phyloP scores from a whole-genome alignment of 2,329 filamentous ascomycete species.

The Furcasterigmium sp. region DNA sequence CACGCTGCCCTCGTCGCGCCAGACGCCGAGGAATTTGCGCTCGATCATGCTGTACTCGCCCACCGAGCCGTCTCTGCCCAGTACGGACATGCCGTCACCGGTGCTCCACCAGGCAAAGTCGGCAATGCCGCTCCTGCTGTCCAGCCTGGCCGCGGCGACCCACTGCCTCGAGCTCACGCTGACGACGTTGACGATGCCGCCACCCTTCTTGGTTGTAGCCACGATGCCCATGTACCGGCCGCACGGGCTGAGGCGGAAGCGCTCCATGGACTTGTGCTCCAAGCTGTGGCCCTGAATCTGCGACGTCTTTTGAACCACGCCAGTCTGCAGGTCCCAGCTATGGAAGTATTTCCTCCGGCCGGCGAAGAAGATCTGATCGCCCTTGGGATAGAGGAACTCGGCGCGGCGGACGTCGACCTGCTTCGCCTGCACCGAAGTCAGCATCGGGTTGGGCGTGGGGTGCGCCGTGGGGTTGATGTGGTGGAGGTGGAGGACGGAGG shows the following conservation, averaged over 20 bases:
- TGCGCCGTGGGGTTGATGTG: slow-evolving; percentile 74
- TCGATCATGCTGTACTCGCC: slow-evolving; percentile 77
- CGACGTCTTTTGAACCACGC: slow-evolving; percentile 76
- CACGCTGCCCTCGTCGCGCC: slow-evolving; percentile 86
- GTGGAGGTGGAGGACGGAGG: slow-evolving; percentile 82
- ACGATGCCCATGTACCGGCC: slow-evolving; percentile 81
- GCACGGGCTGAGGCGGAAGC: slow-evolving; percentile 81
- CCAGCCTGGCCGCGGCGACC: slow-evolving; percentile 75
- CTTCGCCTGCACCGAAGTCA: slow-evolving; percentile 85
- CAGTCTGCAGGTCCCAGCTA: slow-evolving; percentile 82
- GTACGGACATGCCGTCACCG: slow-evolving; percentile 74
- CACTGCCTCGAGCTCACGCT: slow-evolving; percentile 79
- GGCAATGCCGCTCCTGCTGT: slow-evolving; percentile 76
- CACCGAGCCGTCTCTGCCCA: slow-evolving; percentile 82
- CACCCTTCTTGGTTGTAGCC: slow-evolving; percentile 75
- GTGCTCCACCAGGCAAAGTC: slow-evolving; percentile 93
- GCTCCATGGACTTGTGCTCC: slow-evolving; percentile 87
- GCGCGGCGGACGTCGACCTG: slow-evolving; percentile 80
- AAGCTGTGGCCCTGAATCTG: slow-evolving; percentile 69
- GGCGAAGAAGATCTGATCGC: slow-evolving; percentile 80
- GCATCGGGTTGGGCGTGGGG: slow-evolving; percentile 76
- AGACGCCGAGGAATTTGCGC: slow-evolving; percentile 69
- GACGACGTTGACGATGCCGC: slow-evolving; percentile 82
- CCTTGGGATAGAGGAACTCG: slow-evolving; percentile 67
- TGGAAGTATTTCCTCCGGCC: slow-evolving; percentile 90